phyloP scores from a whole-genome alignment of 306 rosid species.

The Vicia sativa region DNA sequence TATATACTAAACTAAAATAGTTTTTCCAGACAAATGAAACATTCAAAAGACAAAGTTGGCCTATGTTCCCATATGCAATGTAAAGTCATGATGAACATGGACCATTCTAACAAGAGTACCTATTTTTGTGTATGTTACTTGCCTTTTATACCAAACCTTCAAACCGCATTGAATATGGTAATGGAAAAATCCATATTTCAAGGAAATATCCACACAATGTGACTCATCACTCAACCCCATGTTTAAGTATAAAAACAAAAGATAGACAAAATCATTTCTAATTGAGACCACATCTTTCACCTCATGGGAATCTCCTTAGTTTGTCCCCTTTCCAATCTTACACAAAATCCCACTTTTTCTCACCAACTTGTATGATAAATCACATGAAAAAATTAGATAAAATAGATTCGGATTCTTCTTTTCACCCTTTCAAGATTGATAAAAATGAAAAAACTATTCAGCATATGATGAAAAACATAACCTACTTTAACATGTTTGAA shows the following conservation, averaged over 20 bases:
- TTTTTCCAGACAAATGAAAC: neutral
- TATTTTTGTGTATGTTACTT: no score
- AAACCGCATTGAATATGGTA: constrained; percentile 29
- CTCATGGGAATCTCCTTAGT: constrained; percentile 38
- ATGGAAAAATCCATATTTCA: constrained; percentile 33
- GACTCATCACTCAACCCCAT: constrained; percentile 42
- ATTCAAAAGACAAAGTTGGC: neutral
- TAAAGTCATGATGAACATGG: neutral
- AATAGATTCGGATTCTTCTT: constrained; percentile 43
- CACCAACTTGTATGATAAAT: constrained; percentile 34
- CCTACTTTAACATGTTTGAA: constrained; percentile 43
- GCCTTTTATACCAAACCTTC: constrained; percentile 2
- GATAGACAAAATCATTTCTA: constrained; percentile 37
- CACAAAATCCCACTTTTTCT: constrained; percentile 43
- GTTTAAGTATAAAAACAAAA: constrained; percentile 19
- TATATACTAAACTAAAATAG: neutral
- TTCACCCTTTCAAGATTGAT: constrained; percentile 39
- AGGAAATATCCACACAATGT: constrained; percentile 39
- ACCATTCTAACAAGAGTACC: neutral
- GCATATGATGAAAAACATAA: constrained; percentile 40
- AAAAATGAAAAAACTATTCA: constrained; percentile 25
- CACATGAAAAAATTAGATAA: constrained; percentile 8
- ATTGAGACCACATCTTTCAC: constrained; percentile 38
- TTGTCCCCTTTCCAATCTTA: constrained; percentile 37
- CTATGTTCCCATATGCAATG: neutral